A percentile compares a stretch with the other conserved stretches of the same genome.
Evolutionary conservation across 2,329 filamentous ascomycete species (phyloP).

Genomic region (Exophiala sp.): DNA sequence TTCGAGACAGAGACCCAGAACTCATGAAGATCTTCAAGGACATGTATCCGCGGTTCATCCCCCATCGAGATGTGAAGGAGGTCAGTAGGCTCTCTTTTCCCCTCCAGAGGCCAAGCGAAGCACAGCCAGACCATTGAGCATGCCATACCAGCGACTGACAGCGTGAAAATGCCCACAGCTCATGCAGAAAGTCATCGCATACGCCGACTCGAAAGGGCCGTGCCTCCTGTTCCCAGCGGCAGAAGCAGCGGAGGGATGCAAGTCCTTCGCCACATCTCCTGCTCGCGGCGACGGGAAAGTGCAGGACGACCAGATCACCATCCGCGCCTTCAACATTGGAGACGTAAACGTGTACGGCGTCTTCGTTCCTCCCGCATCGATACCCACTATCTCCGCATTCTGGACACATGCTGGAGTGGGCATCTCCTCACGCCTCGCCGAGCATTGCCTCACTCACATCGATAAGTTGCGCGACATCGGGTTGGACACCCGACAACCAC

Average conservation of each 20-base stretch:
- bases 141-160: not conserved
- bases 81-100: not conserved
- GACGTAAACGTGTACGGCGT: constrained; percentile 9
- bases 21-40: constrained; percentile 10
- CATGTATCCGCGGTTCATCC: constrained; percentile 20
- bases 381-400: constrained; percentile 4
- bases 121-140: no score
- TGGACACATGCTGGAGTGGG: constrained; percentile 19
- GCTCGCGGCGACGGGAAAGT: not conserved
- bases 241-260: constrained; percentile 7
- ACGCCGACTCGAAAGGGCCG: not conserved
- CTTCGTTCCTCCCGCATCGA: constrained; percentile 10
- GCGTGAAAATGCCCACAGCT: constrained; percentile 2
- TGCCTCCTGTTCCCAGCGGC: constrained; percentile 13
- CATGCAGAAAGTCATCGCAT: constrained; percentile 5
- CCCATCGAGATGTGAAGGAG: constrained; percentile 14
- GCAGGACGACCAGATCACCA: constrained; percentile 1
- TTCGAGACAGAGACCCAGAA: constrained; percentile 7
- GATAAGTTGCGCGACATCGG: constrained; percentile 11
- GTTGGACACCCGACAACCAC: not conserved
- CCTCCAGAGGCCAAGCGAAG: no score
- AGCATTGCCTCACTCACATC: constrained; percentile 10
- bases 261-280: constrained; percentile 9
- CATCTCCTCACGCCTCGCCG: constrained; percentile 21
- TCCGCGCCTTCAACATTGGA: constrained; percentile 7